These are phyloP conservation scores for Cystobasidiopsis lactophilus DNA, from an alignment of 768 basidiomycete species.

Conservation along the genomic window DNA sequence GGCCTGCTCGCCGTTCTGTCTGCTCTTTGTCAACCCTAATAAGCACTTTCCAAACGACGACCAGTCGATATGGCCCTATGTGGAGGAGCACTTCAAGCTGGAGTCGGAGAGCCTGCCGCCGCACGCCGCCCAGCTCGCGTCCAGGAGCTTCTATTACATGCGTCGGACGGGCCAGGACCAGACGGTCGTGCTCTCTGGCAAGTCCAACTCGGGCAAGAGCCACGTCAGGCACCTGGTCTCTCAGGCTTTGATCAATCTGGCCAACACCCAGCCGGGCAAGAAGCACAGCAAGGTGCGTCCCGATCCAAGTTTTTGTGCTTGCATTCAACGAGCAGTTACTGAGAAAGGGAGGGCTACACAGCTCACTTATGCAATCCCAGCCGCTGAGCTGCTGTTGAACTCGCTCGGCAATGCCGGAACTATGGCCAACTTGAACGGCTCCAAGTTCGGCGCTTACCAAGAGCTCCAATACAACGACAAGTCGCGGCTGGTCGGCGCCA, in stretches of 20 bases:
- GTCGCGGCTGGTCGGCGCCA: constrained; percentile 66
- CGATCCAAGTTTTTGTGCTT: constrained; percentile 17
- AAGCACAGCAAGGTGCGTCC: constrained; percentile 38
- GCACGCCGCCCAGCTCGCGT: constrained; percentile 77
- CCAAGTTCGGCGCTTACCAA: constrained; percentile 91
- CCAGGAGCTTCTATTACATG: constrained; percentile 92
- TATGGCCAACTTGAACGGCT: constrained; percentile 80
- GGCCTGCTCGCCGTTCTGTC: constrained; percentile 42
- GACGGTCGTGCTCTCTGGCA: constrained; percentile 54
- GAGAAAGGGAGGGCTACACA: too few relatives aligned
- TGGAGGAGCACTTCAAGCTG: constrained; percentile 52
- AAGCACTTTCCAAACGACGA: constrained; percentile 74
- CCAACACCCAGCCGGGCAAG: constrained; percentile 68
- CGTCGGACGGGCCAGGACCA: constrained; percentile 81
- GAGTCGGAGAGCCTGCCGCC: constrained; percentile 30
- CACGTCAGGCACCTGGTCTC: constrained; percentile 75
- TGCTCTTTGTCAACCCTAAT: constrained; percentile 82
- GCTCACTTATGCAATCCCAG: constrained; percentile 64
- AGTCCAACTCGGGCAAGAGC: constrained; percentile 81
- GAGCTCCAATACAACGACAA: constrained; percentile 91
- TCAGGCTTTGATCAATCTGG: constrained; percentile 75
- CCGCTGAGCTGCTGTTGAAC: constrained; percentile 86
- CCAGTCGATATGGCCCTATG: constrained; percentile 61
- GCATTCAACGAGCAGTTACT: too few relatives aligned
- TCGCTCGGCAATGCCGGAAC: constrained; percentile 72